A percentile compares a stretch with the other conserved stretches of the same genome.
Conservation (phyloP, 2,329 filamentous ascomycete genomes). For the Dothideomycetes sp. region DNA sequence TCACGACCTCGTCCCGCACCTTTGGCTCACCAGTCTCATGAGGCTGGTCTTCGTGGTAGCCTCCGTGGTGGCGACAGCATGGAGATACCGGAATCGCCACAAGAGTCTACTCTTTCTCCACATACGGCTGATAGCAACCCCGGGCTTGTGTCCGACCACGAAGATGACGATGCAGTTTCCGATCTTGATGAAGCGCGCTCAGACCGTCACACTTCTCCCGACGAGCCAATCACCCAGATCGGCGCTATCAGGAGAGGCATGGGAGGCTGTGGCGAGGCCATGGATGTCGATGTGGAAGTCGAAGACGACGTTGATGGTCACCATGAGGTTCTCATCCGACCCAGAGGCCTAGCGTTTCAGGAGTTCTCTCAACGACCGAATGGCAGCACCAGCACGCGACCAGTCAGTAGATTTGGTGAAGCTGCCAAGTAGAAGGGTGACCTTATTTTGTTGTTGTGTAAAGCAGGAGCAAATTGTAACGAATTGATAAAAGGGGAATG, state of each 20-base stretch:
- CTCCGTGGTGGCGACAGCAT: neutral
- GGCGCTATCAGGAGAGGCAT: neutral
- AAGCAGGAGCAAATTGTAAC: too few relatives aligned
- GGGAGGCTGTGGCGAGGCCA: constrained; percentile 16
- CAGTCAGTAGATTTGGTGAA: neutral
- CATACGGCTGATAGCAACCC: constrained; percentile 38
- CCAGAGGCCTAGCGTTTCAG: constrained; percentile 7
- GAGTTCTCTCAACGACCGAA: neutral
- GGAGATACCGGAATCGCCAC: constrained; percentile 19
- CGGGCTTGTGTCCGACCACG: constrained; percentile 39
- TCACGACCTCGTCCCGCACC: constrained; percentile 21
- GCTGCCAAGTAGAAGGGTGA: neutral
- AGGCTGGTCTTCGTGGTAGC: neutral
- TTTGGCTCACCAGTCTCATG: constrained; percentile 14
- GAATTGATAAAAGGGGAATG: too few relatives aligned
- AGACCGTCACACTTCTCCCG: constrained; percentile 16
- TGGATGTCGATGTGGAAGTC: constrained; percentile 25
- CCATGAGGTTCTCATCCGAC: constrained; percentile 20
- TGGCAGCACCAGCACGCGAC: neutral
- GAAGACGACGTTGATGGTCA: constrained; percentile 24
- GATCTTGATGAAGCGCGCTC: constrained; percentile 16
- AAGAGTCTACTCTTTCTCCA: constrained; percentile 29
- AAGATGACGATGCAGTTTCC: constrained; percentile 34
- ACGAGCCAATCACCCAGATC: constrained; percentile 11
- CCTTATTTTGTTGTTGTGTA: too few relatives aligned